Evolutionary conservation across 495 filamentous ascomycete species (phyloP).

Genomic region (Penicillium coprophilum): DNA sequence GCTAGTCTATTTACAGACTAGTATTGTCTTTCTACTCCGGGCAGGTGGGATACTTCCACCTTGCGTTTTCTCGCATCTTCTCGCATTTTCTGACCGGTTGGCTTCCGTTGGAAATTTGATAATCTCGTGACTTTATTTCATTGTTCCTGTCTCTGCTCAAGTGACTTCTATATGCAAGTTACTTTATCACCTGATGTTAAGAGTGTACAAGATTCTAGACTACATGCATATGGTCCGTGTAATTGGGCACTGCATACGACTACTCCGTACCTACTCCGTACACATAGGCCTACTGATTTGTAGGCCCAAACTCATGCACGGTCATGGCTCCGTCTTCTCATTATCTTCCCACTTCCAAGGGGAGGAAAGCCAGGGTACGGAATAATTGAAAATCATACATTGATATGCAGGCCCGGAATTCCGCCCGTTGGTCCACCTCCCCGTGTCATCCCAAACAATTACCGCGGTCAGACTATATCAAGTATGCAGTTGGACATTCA

Average conservation of each 20-base stretch:
- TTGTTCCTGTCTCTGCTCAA: background rate
- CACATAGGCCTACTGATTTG: background rate
- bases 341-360: background rate
- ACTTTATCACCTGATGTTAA: background rate
- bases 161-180: constrained; percentile 4
- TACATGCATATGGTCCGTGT: background rate
- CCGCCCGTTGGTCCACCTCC: background rate
- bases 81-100: background rate
- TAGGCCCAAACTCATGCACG: constrained; percentile 12
- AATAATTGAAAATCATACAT: constrained; percentile 1
- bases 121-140: background rate
- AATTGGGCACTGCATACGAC: constrained; percentile 4
- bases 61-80: background rate
- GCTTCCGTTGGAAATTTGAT: constrained; percentile 2
- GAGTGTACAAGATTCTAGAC: constrained; percentile 1
- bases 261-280: background rate
- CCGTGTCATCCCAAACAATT: background rate
- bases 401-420: background rate
- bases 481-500: constrained; percentile 3
- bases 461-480: constrained; percentile 3
- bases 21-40: constrained; percentile 7
- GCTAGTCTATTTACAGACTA: constrained; percentile 1
- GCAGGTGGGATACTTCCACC: constrained; percentile 5
- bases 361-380: constrained; percentile 1
- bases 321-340: constrained; percentile 9